Evolutionary conservation across 2,329 filamentous ascomycete species (phyloP), one percentile per base, ranked within the genome.

Genomic region (Colletotrichum kahawae): DNA sequence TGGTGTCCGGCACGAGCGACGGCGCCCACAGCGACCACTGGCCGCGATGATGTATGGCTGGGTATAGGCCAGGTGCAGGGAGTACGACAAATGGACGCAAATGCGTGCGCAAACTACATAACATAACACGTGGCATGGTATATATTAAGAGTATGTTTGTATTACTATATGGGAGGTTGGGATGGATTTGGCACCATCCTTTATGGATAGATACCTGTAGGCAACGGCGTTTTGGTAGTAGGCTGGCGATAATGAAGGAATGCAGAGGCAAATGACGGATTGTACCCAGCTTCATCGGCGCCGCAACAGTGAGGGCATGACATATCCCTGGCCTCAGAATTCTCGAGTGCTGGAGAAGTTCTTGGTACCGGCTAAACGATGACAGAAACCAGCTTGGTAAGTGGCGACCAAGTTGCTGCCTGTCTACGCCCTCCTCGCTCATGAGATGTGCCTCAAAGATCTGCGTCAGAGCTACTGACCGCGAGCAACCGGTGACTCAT

Each of bases 1-100:
- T 36, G 31, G 21, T 68, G 56, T 62, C 72, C 18, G 57, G 48
- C 38, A 64, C 69, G 27, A 75, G 63, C 18, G 63, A 68, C 12
- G 69, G 54, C 18, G 56, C 43, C n/a, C 72, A 68, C 24, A n/a
- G 43, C 57, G 69, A 72, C 29, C 48, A 24, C 57, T 75, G 72
- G 72, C 69, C 64, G 27, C 72, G 72, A 9, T 71, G n/a, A 74
- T 56, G 38, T n/a, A 48, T 48, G 38, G 38, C 38, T n/a, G 38
- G 38, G 18, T 48, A 9, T 48, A 43, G 38, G 38, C 18, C 38
- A 48, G 38, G n/a, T 48, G n/a, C 38, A 18, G 18, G 38, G n/a
- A n/a, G 18, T 48, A 48, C 18, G 38, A n/a, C 38, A 18, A 48
- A 48, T 9, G 18, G n/a, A 48, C 38, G n/a, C 38, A n/a, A 18